phyloP scores from a whole-genome alignment of 2,329 filamentous ascomycete genomes.

The Pyricularia sp. region DNA sequence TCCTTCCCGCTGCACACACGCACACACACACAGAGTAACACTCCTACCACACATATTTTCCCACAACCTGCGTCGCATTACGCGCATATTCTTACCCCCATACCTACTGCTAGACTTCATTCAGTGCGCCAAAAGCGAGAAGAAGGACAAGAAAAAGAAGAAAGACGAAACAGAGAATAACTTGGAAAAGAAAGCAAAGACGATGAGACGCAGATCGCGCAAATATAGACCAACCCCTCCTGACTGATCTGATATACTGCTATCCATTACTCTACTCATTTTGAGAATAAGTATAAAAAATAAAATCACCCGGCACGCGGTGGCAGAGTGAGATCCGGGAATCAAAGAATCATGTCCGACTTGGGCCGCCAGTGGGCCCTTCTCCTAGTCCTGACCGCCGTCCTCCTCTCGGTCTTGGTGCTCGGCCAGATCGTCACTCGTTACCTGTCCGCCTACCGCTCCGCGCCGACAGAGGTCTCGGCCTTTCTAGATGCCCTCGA shows the following conservation, averaged over 20 bases:
- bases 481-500: constrained; percentile 48
- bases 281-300: neutral
- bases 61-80: neutral
- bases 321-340: neutral
- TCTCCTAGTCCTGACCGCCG: constrained; percentile 43
- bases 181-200: neutral
- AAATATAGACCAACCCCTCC: neutral
- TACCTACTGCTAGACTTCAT: neutral
- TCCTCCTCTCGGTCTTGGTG: constrained; percentile 41
- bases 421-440: constrained; percentile 36
- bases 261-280: neutral
- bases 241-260: neutral
- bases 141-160: neutral
- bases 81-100: neutral
- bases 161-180: neutral
- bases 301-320: constrained; percentile 1
- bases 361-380: constrained; percentile 42
- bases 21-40: neutral
- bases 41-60: neutral
- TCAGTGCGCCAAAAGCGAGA: neutral
- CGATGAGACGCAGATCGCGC: constrained; percentile 3
- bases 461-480: constrained; percentile 43
- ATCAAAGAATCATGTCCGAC: constrained; percentile 30
- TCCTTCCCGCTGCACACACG: neutral
- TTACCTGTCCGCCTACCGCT: constrained; percentile 42